These are phyloP conservation scores for Pseudopediastrum boryanum DNA, from an alignment of 139 green algal genomes.

Conservation along the genomic window DNA sequence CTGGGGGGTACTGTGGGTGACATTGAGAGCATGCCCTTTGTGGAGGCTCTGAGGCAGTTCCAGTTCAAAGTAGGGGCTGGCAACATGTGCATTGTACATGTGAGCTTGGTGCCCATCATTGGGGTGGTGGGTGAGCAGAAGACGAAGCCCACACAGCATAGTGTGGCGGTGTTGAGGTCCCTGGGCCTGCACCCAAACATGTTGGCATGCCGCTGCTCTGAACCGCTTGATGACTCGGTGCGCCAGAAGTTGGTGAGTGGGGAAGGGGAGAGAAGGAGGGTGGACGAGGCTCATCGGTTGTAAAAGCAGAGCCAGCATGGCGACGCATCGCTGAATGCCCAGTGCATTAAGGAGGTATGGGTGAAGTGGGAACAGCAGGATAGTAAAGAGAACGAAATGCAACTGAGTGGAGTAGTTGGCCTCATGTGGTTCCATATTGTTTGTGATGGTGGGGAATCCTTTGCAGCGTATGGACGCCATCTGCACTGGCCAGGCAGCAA, in stretches of 20 bases:
- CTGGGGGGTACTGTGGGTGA: conserved; percentile 98
- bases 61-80: conserved; percentile 76
- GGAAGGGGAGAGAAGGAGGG: background rate
- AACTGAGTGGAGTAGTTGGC: too few relatives aligned
- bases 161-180: conserved; percentile 87
- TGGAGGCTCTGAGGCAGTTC: conserved; percentile 90
- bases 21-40: conserved; percentile 98
- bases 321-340: too few relatives aligned
- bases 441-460: too few relatives aligned
- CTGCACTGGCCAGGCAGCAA: too few relatives aligned
- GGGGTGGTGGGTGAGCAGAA: conserved; percentile 99
- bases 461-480: too few relatives aligned
- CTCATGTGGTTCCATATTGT: too few relatives aligned
- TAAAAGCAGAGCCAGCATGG: background rate
- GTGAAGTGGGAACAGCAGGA: too few relatives aligned
- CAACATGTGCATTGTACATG: conserved; percentile 93
- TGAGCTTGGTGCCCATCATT: conserved; percentile 95
- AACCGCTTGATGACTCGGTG: conserved; percentile 79
- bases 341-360: too few relatives aligned
- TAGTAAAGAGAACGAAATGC: too few relatives aligned
- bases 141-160: conserved; percentile 99
- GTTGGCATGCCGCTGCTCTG: conserved; percentile 84
- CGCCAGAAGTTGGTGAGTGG: conserved; percentile 87
- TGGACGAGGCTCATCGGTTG: background rate
- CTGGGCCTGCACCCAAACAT: conserved; percentile 92